A percentile compares a stretch with the other conserved stretches of the same genome.
Conservation (phyloP, 495 filamentous ascomycete species). For the Penicillium angulare region DNA sequence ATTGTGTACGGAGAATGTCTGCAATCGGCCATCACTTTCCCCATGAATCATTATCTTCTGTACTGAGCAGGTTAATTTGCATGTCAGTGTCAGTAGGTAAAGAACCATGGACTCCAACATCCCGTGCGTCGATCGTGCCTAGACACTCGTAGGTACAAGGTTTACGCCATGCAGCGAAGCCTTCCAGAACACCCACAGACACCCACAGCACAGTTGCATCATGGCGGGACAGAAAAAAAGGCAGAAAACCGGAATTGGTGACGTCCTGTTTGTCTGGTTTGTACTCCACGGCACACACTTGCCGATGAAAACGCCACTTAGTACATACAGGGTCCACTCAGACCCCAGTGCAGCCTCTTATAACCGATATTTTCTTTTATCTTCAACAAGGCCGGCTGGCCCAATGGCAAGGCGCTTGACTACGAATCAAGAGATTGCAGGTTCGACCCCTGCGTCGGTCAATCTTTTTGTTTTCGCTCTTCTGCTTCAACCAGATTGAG, state of each 20-base stretch:
- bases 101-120: background rate
- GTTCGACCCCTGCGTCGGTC: constrained; percentile 47
- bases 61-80: too few species aligned
- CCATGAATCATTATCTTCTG: background rate
- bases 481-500: background rate
- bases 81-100: background rate
- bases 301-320: constrained; percentile 5
- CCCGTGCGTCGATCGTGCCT: background rate
- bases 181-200: constrained; percentile 18
- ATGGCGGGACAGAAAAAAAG: background rate
- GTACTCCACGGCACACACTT: constrained; percentile 8
- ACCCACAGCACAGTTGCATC: background rate
- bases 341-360: background rate
- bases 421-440: constrained; percentile 67
- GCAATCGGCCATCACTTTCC: background rate
- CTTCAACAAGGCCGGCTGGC: constrained; percentile 45
- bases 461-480: constrained; percentile 19
- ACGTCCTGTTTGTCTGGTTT: background rate
- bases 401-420: constrained; percentile 74
- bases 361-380: background rate
- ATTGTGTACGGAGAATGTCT: background rate
- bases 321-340: background rate
- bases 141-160: background rate
- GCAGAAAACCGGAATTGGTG: constrained; percentile 14
- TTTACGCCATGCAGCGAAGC: constrained; percentile 21